A percentile compares a stretch with the other conserved stretches of the same genome.
Conservation (phyloP, 2,329 filamentous ascomycete species). For the Ceratocystis variospora region DNA sequence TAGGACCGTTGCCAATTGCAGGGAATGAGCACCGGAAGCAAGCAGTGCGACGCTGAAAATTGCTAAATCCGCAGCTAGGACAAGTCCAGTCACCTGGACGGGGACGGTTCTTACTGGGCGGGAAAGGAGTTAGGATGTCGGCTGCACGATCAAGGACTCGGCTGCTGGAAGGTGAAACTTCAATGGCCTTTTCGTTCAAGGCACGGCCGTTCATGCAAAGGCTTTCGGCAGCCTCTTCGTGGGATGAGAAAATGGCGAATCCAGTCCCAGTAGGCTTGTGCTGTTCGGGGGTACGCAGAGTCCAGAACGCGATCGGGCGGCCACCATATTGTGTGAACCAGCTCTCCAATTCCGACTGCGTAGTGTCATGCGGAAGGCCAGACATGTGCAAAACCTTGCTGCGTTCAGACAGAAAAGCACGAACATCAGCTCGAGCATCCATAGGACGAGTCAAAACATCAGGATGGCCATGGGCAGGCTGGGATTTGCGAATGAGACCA, state of each 20-base stretch:
- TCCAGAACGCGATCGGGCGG: slow-evolving; percentile 97
- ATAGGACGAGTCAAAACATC: slow-evolving; percentile 91
- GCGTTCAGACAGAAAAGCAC: slow-evolving; percentile 87
- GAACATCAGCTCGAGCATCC: slow-evolving; percentile 91
- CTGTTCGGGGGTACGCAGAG: slow-evolving; percentile 89
- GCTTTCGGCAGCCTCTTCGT: slow-evolving; percentile 96
- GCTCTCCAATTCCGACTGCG: slow-evolving; percentile 94
- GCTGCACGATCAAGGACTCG: slow-evolving; percentile 89
- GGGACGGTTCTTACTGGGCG: slow-evolving; percentile 94
- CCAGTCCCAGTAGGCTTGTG: slow-evolving; percentile 98
- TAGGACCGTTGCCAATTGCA: slow-evolving; percentile 68
- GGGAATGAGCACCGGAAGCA: slow-evolving; percentile 99
- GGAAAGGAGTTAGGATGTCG: slow-evolving; percentile 93
- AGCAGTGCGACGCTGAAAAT: slow-evolving; percentile 95
- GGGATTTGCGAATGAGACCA: slow-evolving; percentile 88
- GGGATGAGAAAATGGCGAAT: slow-evolving; percentile 96
- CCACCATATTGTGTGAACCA: slow-evolving; percentile 99
- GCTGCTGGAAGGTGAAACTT: slow-evolving; percentile 95
- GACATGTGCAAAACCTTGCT: slow-evolving; percentile 99
- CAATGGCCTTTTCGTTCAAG: slow-evolving; percentile 96
- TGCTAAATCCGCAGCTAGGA: slow-evolving; percentile 95
- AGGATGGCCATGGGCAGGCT: slow-evolving; percentile 82
- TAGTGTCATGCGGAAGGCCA: slow-evolving; percentile 91
- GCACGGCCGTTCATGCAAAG: slow-evolving; percentile 98
- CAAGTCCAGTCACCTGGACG: slow-evolving; percentile 98